phyloP scores from a whole-genome alignment of 2,329 filamentous ascomycete species.

The Fusarium annulatum region DNA sequence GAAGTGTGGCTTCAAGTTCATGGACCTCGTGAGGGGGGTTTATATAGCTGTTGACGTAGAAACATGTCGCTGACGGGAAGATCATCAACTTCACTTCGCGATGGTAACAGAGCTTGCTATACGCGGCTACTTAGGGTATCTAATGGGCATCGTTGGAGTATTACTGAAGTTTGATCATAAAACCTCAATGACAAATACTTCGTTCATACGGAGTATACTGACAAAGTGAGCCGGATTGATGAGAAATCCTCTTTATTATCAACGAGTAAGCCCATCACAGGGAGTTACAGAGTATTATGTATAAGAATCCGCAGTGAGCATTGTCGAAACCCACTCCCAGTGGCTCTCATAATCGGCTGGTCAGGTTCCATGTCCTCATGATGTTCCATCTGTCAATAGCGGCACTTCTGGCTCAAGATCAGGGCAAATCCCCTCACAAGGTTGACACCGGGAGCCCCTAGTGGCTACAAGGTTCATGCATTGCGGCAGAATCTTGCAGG shows the following conservation, averaged over 20 bases:
- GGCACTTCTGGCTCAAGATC: fast-evolving
- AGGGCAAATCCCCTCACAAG: background rate
- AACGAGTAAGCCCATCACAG: too few relatives aligned
- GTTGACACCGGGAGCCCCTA: background rate
- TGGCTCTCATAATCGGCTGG: too few relatives aligned
- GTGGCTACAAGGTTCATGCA: fast-evolving
- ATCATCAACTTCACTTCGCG: fast-evolving
- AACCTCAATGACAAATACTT: background rate
- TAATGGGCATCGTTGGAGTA: background rate
- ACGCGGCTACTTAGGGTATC: too few relatives aligned
- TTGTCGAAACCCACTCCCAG: too few relatives aligned
- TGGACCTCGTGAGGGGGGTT: background rate
- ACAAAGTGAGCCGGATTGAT: background rate
- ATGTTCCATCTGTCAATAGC: too few relatives aligned
- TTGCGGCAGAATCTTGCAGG: background rate
- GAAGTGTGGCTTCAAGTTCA: background rate
- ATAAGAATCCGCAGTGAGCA: too few relatives aligned
- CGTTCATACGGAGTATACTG: background rate
- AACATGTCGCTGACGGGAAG: background rate
- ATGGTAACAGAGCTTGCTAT: background rate
- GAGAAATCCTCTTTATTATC: too few relatives aligned
- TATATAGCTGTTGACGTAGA: background rate
- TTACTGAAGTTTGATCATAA: fast-evolving
- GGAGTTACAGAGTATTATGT: too few relatives aligned
- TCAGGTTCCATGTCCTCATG: too few relatives aligned